phyloP scores from a whole-genome alignment of 768 basidiomycete genomes.

The Lactarius indigo region DNA sequence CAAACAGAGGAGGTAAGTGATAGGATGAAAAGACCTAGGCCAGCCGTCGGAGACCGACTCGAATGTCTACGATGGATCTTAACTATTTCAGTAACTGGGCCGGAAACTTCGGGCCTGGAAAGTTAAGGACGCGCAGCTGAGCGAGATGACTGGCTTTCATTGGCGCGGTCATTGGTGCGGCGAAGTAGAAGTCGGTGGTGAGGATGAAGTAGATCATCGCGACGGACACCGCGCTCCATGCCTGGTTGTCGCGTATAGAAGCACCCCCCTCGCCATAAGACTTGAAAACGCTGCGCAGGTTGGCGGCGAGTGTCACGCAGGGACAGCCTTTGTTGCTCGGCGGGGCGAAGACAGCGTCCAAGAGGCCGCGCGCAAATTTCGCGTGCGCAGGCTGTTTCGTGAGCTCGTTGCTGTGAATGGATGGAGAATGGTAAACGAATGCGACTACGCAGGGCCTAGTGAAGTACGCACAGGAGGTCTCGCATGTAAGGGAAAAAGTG shows the following conservation, averaged over 20 bases:
- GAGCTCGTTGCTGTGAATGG: background rate
- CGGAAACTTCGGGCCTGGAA: background rate
- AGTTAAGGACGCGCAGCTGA: background rate
- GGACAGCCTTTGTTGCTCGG: background rate
- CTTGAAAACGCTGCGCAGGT: constrained; percentile 1
- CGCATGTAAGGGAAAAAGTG: constrained; percentile 6
- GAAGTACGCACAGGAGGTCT: background rate
- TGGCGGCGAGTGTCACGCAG: background rate
- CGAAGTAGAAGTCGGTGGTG: constrained; percentile 1
- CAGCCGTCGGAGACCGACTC: background rate
- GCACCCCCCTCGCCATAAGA: background rate
- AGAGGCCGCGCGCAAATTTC: background rate
- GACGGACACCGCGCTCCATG: background rate
- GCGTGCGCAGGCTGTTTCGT: background rate
- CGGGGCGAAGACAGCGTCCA: background rate
- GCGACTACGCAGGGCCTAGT: background rate
- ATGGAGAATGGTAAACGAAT: background rate
- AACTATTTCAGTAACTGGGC: background rate
- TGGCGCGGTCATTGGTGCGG: background rate
- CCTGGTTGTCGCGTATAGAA: background rate
- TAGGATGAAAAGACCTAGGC: background rate
- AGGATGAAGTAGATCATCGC: constrained; percentile 6
- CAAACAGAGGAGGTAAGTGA: background rate
- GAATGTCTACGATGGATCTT: background rate
- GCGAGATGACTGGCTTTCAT: background rate